phyloP scores from a whole-genome alignment of 176 grass and related monocot species.

The Eremochloa ophiuroides region DNA sequence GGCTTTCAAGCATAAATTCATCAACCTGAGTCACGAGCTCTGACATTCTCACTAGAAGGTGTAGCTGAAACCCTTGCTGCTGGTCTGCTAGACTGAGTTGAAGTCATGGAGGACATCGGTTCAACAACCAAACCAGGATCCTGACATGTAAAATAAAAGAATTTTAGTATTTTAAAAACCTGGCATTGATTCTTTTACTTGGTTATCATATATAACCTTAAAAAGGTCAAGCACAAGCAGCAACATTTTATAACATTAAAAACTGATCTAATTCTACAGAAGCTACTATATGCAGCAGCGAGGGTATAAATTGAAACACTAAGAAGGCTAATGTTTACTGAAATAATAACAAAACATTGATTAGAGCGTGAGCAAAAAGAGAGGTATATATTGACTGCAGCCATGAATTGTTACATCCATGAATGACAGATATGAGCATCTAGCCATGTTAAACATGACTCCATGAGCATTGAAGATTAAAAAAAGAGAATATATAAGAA shows the following conservation, averaged over 20 bases:
- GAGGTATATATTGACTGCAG: too few relatives aligned
- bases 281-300: slow-evolving; percentile 7
- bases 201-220: slow-evolving; percentile 8
- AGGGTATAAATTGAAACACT: background rate
- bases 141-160: slow-evolving; percentile 38
- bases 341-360: background rate
- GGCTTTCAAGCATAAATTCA: slow-evolving; percentile 13
- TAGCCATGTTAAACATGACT: background rate
- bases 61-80: slow-evolving; percentile 53
- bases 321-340: background rate
- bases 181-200: background rate
- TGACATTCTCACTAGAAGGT: slow-evolving; percentile 44
- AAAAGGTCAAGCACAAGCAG: background rate
- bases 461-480: background rate
- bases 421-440: background rate
- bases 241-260: background rate
- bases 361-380: background rate
- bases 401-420: background rate
- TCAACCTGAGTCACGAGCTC: slow-evolving; percentile 59
- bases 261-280: background rate
- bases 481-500: background rate
- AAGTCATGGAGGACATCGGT: slow-evolving; percentile 58
- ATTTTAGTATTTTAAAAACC: background rate
- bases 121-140: slow-evolving; percentile 80
- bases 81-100: slow-evolving; percentile 49